Evolutionary conservation across 108 stramenopile genomes (phyloP), one percentile per base, ranked within the genome.

Genomic region (Aurantiochytrium sp.): DNA sequence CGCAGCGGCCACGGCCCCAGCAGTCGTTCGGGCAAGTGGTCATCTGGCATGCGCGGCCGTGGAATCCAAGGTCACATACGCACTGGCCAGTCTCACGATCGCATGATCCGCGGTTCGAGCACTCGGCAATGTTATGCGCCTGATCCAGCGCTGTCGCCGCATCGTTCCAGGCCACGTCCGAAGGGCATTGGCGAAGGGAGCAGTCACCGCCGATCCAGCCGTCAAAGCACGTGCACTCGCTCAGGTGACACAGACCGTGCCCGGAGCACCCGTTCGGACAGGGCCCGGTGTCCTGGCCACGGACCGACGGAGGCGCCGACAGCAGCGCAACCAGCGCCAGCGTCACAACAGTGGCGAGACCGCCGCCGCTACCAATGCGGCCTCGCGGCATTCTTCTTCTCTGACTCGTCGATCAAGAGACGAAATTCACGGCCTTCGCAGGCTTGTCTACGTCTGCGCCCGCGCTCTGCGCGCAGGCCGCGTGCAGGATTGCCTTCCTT

Each of bases 171-270:
- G 86, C 68, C 15, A 54, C 81, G 31, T 21, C 88, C 45, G 31
- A 81, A 3, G 95, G 96, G 91, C 96, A 96, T 50, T 92, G 94
- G 81, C 96, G 88, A 81, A 92, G 69, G 15, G 93, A 93, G 92
- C 96, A 96, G 89, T 96, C 96, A 54, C 91, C 94, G 22, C 91
- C 95, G 27, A 87, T 91, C 93, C 93, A 96, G 52, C 59, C 55
- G 32, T 86, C 86, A 55, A 53, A 88, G 73, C 88, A 85, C 31
- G n/a, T 34, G 52, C 85, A 85, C 22, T 87, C 81, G 5, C 34
- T 52, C 24, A n/a, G 19, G 22, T 92, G 92, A 85, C 94, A 95
- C 50, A 88, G 85, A 17, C 93, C 93, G 85, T 94, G 92, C 50
- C 86, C 89, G 42, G 89, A 89, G 88, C 94, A 95, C 42, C 81